Evolutionary conservation across 1,139 yeast species (phyloP).

Genomic region (Zhuliangozyma blackwelliae): DNA sequence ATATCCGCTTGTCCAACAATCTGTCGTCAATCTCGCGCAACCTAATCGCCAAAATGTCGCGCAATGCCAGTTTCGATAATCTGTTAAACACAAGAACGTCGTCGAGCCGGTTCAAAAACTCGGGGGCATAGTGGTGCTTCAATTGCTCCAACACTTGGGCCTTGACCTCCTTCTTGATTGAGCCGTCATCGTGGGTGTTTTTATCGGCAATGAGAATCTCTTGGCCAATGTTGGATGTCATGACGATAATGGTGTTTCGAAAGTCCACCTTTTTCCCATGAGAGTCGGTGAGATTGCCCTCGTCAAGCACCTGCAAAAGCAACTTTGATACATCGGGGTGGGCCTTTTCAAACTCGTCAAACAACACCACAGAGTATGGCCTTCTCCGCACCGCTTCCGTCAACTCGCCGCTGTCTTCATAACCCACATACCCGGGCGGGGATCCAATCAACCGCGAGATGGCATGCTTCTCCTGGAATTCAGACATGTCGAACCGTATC

Average conservation of each 20-base stretch:
- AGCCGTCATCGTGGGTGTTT: slow-evolving; percentile 39
- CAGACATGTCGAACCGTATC: slow-evolving; percentile 94
- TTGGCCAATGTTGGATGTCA: slow-evolving; percentile 97
- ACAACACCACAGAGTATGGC: slow-evolving; percentile 87
- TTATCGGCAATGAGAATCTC: slow-evolving; percentile 70
- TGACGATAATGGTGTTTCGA: slow-evolving; percentile 90
- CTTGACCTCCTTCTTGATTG: slow-evolving; percentile 48
- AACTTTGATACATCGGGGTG: slow-evolving; percentile 90
- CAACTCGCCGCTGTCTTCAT: slow-evolving; percentile 92
- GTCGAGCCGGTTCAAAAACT: slow-evolving; percentile 88
- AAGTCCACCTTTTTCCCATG: slow-evolving; percentile 93
- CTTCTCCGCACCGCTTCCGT: slow-evolving; percentile 95
- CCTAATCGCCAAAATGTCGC: slow-evolving; percentile 79
- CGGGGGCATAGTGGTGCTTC: slow-evolving; percentile 81
- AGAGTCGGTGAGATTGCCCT: slow-evolving; percentile 89
- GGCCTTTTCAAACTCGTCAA: slow-evolving; percentile 96
- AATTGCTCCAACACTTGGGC: slow-evolving; percentile 59
- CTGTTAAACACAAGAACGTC: slow-evolving; percentile 89
- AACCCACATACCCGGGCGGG: slow-evolving; percentile 97
- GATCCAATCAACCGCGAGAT: slow-evolving; percentile 91
- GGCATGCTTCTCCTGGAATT: slow-evolving; percentile 91
- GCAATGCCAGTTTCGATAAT: slow-evolving; percentile 67
- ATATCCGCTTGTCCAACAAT: slow-evolving; percentile 73
- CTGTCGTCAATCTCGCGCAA: slow-evolving; percentile 76
- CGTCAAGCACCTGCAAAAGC: slow-evolving; percentile 87